A percentile compares a stretch with the other conserved stretches of the same genome.
These are phyloP conservation scores for Dipteronia dyeriana DNA, from an alignment of 345 rosid genomes.

Conservation along the genomic window DNA sequence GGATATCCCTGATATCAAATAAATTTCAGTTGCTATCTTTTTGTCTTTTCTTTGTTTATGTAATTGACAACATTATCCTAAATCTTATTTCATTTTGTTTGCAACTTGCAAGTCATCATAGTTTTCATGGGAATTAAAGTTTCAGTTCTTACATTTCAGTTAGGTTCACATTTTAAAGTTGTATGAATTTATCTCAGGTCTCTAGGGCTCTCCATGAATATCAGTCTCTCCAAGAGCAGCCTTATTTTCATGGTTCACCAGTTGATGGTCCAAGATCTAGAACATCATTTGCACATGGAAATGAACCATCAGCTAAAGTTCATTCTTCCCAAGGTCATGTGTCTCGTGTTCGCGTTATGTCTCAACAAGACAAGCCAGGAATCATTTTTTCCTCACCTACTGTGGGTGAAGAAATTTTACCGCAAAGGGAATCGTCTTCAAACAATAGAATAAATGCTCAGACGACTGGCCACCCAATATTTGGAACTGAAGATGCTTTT, in stretches of 20 bases:
- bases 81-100: constrained; percentile 1
- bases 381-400: constrained; percentile 51
- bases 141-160: constrained; percentile 1
- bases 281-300: constrained; percentile 56
- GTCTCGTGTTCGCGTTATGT: constrained; percentile 52
- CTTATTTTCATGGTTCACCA: constrained; percentile 53
- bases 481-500: constrained; percentile 45
- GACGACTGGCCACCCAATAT: constrained; percentile 32
- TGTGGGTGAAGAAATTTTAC: constrained; percentile 50
- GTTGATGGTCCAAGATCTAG: constrained; percentile 55
- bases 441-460: constrained; percentile 42
- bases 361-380: constrained; percentile 67
- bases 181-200: constrained; percentile 38
- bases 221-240: constrained; percentile 65
- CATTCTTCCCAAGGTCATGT: constrained; percentile 55
- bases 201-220: constrained; percentile 60
- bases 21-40: not conserved
- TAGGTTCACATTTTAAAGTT: constrained; percentile 7
- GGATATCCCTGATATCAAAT: not conserved
- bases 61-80: not conserved
- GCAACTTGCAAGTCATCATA: not conserved
- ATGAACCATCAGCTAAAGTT: constrained; percentile 54
- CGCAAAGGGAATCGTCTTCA: constrained; percentile 48
- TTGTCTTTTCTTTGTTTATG: constrained; percentile 4
- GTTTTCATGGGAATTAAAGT: not conserved